phyloP scores from a whole-genome alignment of 148 eudicot genomes.

The Arbutus unedo region DNA sequence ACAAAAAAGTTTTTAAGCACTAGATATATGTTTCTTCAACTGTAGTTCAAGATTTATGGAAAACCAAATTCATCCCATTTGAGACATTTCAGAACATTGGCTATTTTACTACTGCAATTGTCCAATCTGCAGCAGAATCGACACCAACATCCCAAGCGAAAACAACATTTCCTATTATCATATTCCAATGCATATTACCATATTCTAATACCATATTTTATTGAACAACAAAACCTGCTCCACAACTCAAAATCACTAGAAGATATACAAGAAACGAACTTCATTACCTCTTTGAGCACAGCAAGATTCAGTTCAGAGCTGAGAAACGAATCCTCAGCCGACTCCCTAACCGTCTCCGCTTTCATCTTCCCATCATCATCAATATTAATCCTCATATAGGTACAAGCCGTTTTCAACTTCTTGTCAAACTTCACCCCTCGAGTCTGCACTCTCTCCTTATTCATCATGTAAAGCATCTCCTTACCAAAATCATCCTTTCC shows the following conservation, averaged over 20 bases:
- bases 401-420: conserved; percentile 46
- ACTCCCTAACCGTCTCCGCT: conserved; percentile 55
- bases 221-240: not conserved
- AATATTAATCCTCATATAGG: conserved; percentile 63
- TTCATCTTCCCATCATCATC: conserved; percentile 55
- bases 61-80: not conserved
- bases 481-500: conserved; percentile 75
- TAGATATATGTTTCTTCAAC: not conserved
- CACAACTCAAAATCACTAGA: not conserved
- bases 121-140: not conserved
- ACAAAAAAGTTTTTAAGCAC: not conserved
- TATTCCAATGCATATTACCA: too few species aligned
- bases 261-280: too few species aligned
- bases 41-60: not conserved
- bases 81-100: not conserved
- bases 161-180: not conserved
- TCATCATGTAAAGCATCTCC: conserved; percentile 68
- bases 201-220: not conserved
- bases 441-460: conserved; percentile 77
- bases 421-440: conserved; percentile 61
- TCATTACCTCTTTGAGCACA: conserved; percentile 88
- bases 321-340: conserved; percentile 71
- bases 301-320: conserved; percentile 65
- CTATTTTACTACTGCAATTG: not conserved
- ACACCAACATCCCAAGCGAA: not conserved